Base-by-base conservation (phyloP, 805 yeast genomes). In the Kodamaea nitidulidarum region DNA sequence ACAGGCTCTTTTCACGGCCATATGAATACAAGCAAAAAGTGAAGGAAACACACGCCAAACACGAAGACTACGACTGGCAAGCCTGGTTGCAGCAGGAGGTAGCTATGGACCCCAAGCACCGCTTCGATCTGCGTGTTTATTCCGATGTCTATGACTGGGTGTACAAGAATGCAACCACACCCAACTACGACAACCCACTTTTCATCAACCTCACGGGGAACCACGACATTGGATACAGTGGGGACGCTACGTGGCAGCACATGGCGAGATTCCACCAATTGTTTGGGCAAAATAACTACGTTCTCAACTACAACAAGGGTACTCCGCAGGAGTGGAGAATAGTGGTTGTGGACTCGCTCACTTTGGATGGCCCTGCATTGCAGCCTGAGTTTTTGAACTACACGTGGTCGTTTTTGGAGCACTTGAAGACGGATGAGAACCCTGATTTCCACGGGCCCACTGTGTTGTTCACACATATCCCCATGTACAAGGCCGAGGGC, bases 161-260 rank as follows among this genome's bases (percentile, higher is more conserved):
- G 27, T 52, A 71, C 18, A 48, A 44, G 7, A 52, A 55, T 6
- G 32, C 26, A n/a, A 37, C 36, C 7, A 50, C 27, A 21, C 70
- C 71, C 21, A 64, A 66, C 48, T 66, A 58, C 15, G 70, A 73
- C 25, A 78, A 76, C 42, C 90, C 87, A 8, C 61, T 85, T 26
- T 78, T 91, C 54, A 74, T 88, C 44, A 93, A 93, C 57, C 66
- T 93, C 34, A 81, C 95, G 1, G 98, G 98, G 2, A 93, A 93
- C 58, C 98, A 93, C 58, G 98, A 93, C 58, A 80, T 91, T 35
- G 98, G 98, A 0, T 91, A 93, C 57, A 77, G 85, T 35, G 98
- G 98, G 0, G 98, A 93, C 60, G 87, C 95, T 29, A 88, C 96
- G 0, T 80, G 81, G 67, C 96, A 87, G 52, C 95, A 95, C 52